Base-by-base conservation (phyloP, 2,329 filamentous ascomycete species). In the Aureobasidium sp. region DNA sequence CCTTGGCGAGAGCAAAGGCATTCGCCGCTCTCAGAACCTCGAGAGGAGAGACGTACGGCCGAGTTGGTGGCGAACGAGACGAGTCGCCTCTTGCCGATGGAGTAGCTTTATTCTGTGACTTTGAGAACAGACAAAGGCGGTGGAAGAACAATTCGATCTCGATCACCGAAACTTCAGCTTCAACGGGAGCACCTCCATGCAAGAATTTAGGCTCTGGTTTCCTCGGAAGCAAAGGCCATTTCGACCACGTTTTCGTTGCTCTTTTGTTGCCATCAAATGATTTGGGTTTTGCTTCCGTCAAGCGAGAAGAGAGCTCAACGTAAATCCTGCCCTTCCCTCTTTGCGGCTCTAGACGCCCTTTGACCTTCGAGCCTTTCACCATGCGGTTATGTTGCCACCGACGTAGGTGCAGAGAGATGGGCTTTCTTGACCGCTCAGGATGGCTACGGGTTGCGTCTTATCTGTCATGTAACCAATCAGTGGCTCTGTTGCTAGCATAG, bases 331-430 rank as follows among this genome's bases (percentile, higher is more conserved):
- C 15, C 20, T 11, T 11, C 14, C 20, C 42, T 25, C 5, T 51
- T 15, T 34, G 47, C 47, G 47, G 47, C 47, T 51, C 47, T 51
- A 29, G 29, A 51, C 29, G 47, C 29, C 47, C 47, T 36, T 51
- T 36, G 31, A 34, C 47, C n/a, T n/a, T 29, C 25, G n/a, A 9
- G 20, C 49, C 34, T 41, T 41, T 27, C 20, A 29, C 25, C 15
- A n/a, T 39, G 34, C 49, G 31, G n/a, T 14, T 52, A n/a, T 53
- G 51, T 61, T 52, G 59, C 59, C 59, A 61, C 59, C 59, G 59
- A 61, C 59, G 59, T 61, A 45, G 27, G 31, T 34, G 31, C 31
- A 20, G 45, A 41, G 25, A 51, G 20, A 52, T 52, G 49, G 49
- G 14, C 14, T 31, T 42, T 47, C 44, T 36, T 44, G 42, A 57